Percentiles rank a stretch among this genome's conserved stretches.
These are phyloP conservation scores for Posidonia oceanica DNA, from an alignment of 116 monocot species.

Conservation along the genomic window DNA sequence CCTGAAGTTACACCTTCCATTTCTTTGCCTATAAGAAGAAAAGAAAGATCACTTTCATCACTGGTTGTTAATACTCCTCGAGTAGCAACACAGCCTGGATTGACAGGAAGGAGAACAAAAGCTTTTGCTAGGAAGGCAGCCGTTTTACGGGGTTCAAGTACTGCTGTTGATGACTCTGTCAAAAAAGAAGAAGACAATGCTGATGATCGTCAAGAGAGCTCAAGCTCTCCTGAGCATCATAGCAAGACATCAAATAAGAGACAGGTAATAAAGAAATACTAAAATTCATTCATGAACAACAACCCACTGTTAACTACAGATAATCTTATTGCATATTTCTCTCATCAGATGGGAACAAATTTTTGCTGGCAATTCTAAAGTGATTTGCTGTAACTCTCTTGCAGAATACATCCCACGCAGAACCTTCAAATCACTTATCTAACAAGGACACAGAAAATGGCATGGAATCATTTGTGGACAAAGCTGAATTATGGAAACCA, in stretches of 20 bases:
- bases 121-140: slow-evolving; percentile 41
- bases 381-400: not conserved
- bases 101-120: slow-evolving; percentile 85
- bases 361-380: too few relatives aligned
- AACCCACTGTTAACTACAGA: too few relatives aligned
- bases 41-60: slow-evolving; percentile 95
- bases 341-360: too few relatives aligned
- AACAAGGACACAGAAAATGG: slow-evolving; percentile 36
- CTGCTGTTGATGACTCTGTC: slow-evolving; percentile 18
- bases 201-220: slow-evolving; percentile 28
- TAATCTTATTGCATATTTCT: too few relatives aligned
- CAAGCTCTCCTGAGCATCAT: slow-evolving; percentile 32
- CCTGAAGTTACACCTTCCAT: slow-evolving; percentile 45
- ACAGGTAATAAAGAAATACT: slow-evolving; percentile 24
- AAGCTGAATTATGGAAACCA: slow-evolving; percentile 81
- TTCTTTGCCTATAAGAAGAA: slow-evolving; percentile 70
- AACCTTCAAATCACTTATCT: slow-evolving; percentile 21
- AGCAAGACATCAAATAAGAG: slow-evolving; percentile 36
- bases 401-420: slow-evolving; percentile 49
- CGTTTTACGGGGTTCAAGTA: slow-evolving; percentile 22
- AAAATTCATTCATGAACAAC: not conserved
- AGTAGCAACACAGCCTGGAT: slow-evolving; percentile 40
- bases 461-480: slow-evolving; percentile 26
- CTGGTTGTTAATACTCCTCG: slow-evolving; percentile 83
- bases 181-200: slow-evolving; percentile 26